Base-by-base conservation (phyloP, 306 rosid species). In the Purshia tridentata region DNA sequence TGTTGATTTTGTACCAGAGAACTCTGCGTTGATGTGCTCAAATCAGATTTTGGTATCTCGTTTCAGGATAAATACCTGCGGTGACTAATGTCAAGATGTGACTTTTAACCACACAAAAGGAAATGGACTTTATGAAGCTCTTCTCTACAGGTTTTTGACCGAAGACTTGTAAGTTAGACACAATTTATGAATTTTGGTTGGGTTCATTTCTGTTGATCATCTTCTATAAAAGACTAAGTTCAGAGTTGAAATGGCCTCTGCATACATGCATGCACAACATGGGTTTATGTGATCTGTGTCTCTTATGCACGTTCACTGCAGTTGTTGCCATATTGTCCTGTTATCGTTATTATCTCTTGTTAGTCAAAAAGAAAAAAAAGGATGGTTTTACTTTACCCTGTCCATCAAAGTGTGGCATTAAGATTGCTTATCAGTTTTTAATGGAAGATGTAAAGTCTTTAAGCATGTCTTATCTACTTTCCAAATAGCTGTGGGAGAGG, bases 51-150 rank as follows among this genome's bases (percentile, higher is more conserved):
- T 57, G 57, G 64, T 57, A 40, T 65, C n/a, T 23, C 48, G 20
- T 80, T 77, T 69, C 86, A 82, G 91, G 78, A 73, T 77, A 61
- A 77, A 52, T 35, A 15, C 22, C 64, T 12, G 12, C n/a, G 12
- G 63, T 20, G 67, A 49, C 67, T 39, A 50, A 48, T 64, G 77
- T 70, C 49, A 69, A 46, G 81, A 65, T 48, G 18, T 60, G 63
- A 76, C 48, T 52, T 66, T 73, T 60, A 37, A 55, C 62, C 67
- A 58, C 35, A 50, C 48, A 60, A 10, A 16, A n/a, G 52, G 52
- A 65, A 60, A 20, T 51, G 81, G 47, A 67, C 41, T 50, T 60
- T 29, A 23, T 35, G 70, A 52, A 60, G 64, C 62, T 72, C 65
- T 51, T 67, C 71, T 39, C 52, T 46, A 47, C 52, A 52, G 41